phyloP scores from a whole-genome alignment of 345 rosid genomes.

The Eucalyptus urophylla region DNA sequence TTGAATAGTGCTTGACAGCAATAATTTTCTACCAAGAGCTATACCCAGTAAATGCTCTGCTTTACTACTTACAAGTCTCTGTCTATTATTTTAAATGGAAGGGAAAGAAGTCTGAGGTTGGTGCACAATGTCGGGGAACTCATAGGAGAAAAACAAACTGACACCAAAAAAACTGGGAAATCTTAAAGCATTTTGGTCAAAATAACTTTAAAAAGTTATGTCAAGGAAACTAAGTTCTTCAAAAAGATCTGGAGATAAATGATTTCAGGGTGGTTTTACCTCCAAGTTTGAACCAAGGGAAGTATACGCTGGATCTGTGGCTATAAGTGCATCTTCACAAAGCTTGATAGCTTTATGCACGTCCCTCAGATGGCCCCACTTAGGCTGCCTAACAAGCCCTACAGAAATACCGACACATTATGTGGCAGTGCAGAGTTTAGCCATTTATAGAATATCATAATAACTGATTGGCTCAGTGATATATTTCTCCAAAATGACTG shows the following conservation, averaged over 20 bases:
- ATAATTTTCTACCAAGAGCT: not conserved
- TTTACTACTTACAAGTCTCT: not conserved
- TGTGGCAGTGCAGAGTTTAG: not conserved
- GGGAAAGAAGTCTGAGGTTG: not conserved
- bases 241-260: not conserved
- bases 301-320: conserved; percentile 59
- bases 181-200: not conserved
- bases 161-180: not conserved
- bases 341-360: conserved; percentile 88
- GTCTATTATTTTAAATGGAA: not conserved
- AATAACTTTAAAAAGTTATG: not conserved
- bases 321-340: conserved; percentile 62
- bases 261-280: conserved; percentile 20
- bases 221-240: not conserved
- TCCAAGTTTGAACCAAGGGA: conserved; percentile 71
- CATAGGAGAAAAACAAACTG: not conserved
- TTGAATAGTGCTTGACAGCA: not conserved
- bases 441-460: not conserved
- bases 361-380: conserved; percentile 90
- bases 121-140: not conserved
- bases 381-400: conserved; percentile 88
- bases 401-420: not conserved
- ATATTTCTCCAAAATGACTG: not conserved
- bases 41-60: not conserved
- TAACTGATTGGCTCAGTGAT: not conserved